These are phyloP conservation scores for Ceratocystis albifundus DNA, from an alignment of 2,329 filamentous ascomycete genomes.

Conservation along the genomic window DNA sequence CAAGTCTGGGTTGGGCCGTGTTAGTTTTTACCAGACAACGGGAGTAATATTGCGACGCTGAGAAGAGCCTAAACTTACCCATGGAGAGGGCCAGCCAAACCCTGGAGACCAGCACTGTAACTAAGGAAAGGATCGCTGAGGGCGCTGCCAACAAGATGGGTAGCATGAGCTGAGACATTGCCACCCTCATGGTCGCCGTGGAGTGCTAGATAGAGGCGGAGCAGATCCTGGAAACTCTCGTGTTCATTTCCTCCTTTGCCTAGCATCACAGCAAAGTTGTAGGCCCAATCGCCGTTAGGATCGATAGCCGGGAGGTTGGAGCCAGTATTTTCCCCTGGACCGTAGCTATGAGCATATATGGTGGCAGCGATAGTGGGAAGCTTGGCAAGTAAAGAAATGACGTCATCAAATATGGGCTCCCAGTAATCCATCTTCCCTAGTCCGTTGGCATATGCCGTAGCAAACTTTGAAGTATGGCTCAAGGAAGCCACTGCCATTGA, in stretches of 20 bases:
- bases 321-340: constrained; percentile 44
- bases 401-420: constrained; percentile 96
- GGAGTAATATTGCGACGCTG: too few relatives aligned
- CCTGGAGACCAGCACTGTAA: constrained; percentile 90
- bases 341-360: constrained; percentile 89
- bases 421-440: constrained; percentile 95
- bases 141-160: constrained; percentile 87
- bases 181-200: constrained; percentile 98
- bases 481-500: constrained; percentile 90
- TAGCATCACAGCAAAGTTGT: constrained; percentile 96
- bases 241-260: constrained; percentile 81
- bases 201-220: constrained; percentile 86
- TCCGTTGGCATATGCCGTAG: constrained; percentile 81
- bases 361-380: constrained; percentile 92
- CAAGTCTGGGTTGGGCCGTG: constrained; percentile 45
- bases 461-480: constrained; percentile 88
- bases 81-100: constrained; percentile 55
- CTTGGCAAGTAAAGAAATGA: constrained; percentile 86
- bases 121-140: constrained; percentile 91
- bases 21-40: neutral
- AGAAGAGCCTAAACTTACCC: constrained; percentile 39
- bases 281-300: constrained; percentile 83
- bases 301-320: constrained; percentile 68
- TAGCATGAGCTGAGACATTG: constrained; percentile 91
- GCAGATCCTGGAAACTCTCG: constrained; percentile 87